Base-by-base conservation (phyloP, 257 asterid species). In the Ocimum tenuiflorum region DNA sequence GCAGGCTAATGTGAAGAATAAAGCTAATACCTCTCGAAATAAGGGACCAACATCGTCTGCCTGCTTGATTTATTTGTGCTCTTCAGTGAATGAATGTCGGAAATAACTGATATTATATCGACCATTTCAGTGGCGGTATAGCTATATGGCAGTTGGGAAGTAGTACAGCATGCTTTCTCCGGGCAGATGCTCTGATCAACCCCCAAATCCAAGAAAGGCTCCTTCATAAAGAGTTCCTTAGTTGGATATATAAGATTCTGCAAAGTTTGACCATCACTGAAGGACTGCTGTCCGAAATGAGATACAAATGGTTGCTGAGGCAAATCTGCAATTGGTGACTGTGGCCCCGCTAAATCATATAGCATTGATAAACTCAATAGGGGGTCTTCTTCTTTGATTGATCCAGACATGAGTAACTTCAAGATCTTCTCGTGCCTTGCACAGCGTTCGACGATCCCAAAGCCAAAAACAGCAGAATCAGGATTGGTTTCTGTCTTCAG, bases 31-130 rank as follows among this genome's bases (percentile, higher is more conserved):
- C 99, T 83, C 78, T 88, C 95, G 29, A 94, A 94, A 79, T 76
- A 88, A 9, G 99, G 99, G 71, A 94, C 97, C 72, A 94, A 68
- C 92, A 88, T 63, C 12, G 95, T 54, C 63, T 68, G 95, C 79
- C 79, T 86, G 55, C 75, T 73, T 43, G 80, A 73, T 55, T 82
- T 88, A 17, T 41, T 78, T 6, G 88, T 45, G 72, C 54, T 74
- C 74, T 74, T 85, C 29, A 79, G 54, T 18, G 72, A 65, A 75
- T 73, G 70, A 36, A 80, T 54, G 56, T 82, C 81, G 39, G 87
- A 71, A 43, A 87, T 76, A 38, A 76, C 65, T 7, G 91, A 71
- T 65, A 85, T 76, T 11, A 85, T 57, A 48, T 85, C 86, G 50
- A 72, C 77, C 83, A 77, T 73, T 74, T 82, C 84, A 48, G 54